Evolutionary conservation across 83 land plant genomes (phyloP), one percentile per base, ranked within the genome.

Genomic region (Thuja plicata): DNA sequence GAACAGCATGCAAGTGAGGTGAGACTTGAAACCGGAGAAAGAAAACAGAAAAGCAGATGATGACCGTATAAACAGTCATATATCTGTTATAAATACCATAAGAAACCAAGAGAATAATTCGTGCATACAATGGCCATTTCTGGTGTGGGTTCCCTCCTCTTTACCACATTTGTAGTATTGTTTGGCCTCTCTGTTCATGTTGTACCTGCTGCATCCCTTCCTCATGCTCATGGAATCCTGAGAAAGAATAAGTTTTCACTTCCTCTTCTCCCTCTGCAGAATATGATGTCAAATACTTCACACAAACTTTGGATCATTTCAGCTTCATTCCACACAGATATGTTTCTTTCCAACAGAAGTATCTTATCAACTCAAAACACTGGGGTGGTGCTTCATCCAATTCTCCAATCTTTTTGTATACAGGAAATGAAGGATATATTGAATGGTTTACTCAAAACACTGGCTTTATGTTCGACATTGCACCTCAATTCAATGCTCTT

Each of bases 371-470:
- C 89, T 57, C 86, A n/a, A 89, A 89, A 12, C 88, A 90, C 91
- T 97, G 98, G 98, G 66, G 92, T 8, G 96, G 96, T 8, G 88
- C 94, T 7, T 57, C 41, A 0, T 87, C 70, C 70, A 66, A 84
- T 17, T 96, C 90, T n/a, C 98, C 97, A 32, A 95, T 97, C 55
- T 96, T 95, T 88, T 85, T 97, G 38, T 96, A 95, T 85, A 91
- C 95, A 60, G 97, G 99, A 60, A 95, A 95, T 70, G 97, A 97
- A 89, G 97, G 98, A 11, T 91, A 96, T 62, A 97, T 95, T 71
- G 96, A 94, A 83, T 96, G 97, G 96, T 95, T 97, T 90, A 97
- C 98, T n/a, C 91, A 46, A 7, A 97, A 97, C 89, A 95, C 96
- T 30, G 99, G 99, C 41, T 96, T 98, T 74, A 88, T 97, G 48